Percentiles rank a stretch among this genome's conserved stretches.
Conservation (phyloP, 2,329 filamentous ascomycete species). For the Alternaria postmessia region DNA sequence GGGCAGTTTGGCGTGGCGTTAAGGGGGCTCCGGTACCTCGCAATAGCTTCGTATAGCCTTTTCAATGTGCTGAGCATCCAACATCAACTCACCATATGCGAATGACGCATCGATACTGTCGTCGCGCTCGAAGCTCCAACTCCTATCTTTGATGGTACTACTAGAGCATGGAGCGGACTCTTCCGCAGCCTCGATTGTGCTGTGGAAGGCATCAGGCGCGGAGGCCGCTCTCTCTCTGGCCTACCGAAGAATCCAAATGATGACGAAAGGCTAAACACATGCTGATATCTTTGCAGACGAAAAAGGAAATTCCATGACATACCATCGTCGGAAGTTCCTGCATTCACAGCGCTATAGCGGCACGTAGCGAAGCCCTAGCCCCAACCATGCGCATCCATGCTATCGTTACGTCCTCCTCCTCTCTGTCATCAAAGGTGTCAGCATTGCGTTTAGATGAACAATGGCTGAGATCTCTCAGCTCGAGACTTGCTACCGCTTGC, state of each 20-base stretch:
- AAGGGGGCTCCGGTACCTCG: constrained; percentile 12
- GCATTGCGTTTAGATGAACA: constrained; percentile 92
- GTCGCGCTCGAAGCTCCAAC: constrained; percentile 97
- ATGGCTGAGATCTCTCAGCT: constrained; percentile 81
- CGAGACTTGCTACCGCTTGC: not conserved
- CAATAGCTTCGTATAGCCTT: constrained; percentile 79
- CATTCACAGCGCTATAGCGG: constrained; percentile 82
- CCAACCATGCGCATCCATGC: constrained; percentile 80
- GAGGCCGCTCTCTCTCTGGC: not conserved
- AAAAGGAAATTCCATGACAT: constrained; percentile 99
- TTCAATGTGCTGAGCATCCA: constrained; percentile 63
- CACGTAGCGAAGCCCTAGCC: constrained; percentile 89
- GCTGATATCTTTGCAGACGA: constrained; percentile 40
- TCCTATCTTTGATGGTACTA: constrained; percentile 95
- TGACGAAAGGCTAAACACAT: not conserved
- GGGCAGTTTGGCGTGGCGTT: constrained; percentile 15
- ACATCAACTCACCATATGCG: constrained; percentile 67
- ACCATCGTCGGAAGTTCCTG: constrained; percentile 97
- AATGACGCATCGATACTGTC: constrained; percentile 89
- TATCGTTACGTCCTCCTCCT: constrained; percentile 91
- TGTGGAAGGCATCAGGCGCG: constrained; percentile 76
- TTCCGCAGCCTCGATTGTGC: constrained; percentile 97
- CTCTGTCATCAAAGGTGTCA: constrained; percentile 95
- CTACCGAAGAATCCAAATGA: not conserved
- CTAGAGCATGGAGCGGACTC: constrained; percentile 94